Evolutionary conservation across 2,329 filamentous ascomycete species (phyloP).

Genomic region (Neonectria magnoliae): DNA sequence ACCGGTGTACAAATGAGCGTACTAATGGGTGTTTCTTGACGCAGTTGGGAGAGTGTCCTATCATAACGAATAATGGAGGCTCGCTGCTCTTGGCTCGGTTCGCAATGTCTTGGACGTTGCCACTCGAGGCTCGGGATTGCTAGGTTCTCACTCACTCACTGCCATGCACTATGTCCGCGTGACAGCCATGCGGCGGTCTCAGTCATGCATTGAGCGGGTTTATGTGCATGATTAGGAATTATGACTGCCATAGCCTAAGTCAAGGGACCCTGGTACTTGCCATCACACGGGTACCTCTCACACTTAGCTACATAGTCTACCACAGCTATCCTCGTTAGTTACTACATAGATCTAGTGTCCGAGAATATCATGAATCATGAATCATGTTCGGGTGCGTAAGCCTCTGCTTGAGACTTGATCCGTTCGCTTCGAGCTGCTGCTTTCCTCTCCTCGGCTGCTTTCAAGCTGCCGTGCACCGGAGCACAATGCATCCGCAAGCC

Average conservation of each 20-base stretch:
- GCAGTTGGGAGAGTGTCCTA: conserved; percentile 16
- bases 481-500: conserved; percentile 1
- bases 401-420: not conserved
- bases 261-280: conserved; percentile 11
- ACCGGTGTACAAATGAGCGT: conserved; percentile 32
- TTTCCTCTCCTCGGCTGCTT: not conserved
- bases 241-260: not conserved
- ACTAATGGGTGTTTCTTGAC: conserved; percentile 38
- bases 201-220: conserved; percentile 12
- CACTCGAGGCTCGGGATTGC: conserved; percentile 13
- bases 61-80: conserved; percentile 20
- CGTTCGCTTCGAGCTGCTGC: conserved; percentile 12
- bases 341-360: not conserved
- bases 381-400: not conserved
- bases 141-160: not conserved
- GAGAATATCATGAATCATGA: not conserved
- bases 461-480: not conserved
- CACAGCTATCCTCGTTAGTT: not conserved
- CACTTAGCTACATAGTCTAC: not conserved
- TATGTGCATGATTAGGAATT: conserved; percentile 12
- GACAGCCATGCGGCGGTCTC: conserved; percentile 6
- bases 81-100: conserved; percentile 30
- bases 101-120: conserved; percentile 17
- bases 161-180: not conserved
- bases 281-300: not conserved